Conservation (phyloP, 2,329 filamentous ascomycete genomes). For the Rosellinia necatrix region DNA sequence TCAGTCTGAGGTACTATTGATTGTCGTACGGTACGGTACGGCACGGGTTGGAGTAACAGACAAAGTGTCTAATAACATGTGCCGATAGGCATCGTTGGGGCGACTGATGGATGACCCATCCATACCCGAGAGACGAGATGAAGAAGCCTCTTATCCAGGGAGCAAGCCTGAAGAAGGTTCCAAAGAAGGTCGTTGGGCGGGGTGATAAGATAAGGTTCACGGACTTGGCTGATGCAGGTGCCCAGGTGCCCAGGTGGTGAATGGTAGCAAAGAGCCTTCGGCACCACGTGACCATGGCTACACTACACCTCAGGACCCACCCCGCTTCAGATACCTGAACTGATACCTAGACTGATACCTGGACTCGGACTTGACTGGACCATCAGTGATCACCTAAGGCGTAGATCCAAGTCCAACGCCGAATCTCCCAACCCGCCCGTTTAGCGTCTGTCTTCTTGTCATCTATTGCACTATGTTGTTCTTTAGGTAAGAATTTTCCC, state of each 20-base stretch:
- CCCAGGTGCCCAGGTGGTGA: no score
- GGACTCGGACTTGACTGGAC: not conserved
- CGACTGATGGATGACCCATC: no score
- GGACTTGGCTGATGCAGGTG: no score
- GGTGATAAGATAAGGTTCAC: conserved; percentile 24
- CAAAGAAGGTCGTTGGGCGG: not conserved
- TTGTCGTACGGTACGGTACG: no score
- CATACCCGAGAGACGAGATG: no score
- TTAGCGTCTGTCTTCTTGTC: not conserved
- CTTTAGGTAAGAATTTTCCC: conserved; percentile 28
- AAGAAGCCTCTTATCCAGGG: no score
- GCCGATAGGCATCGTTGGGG: no score
- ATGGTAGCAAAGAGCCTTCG: not conserved
- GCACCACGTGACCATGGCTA: conserved; percentile 18
- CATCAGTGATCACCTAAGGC: not conserved
- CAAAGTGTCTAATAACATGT: no score
- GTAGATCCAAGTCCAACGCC: not conserved
- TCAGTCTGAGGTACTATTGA: no score
- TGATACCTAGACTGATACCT: not conserved
- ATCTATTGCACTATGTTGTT: conserved; percentile 28
- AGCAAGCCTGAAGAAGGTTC: no score
- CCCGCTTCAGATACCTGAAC: conserved; percentile 4
- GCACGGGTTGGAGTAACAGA: no score
- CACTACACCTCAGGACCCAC: conserved; percentile 9
- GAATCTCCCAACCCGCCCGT: not conserved